Evolutionary conservation across 164 flowering plant species (phyloP), one percentile per base, ranked within the genome.

Genomic region (Malania oleifera): DNA sequence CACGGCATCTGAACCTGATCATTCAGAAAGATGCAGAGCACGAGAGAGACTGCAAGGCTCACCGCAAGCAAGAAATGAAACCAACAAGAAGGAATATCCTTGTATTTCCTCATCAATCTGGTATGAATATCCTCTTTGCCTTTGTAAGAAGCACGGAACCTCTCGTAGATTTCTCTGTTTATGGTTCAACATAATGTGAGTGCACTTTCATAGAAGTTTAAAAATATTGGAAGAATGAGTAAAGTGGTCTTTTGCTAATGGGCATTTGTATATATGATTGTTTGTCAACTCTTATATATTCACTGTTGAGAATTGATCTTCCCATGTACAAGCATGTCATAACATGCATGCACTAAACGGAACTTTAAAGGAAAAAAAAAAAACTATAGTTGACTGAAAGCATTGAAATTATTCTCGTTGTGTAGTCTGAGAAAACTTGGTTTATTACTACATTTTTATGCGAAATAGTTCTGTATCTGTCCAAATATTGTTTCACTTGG

Each of bases 1-100:
- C 78, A 80, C 29, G 84, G 84, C 79, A 80, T 73, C 64, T 80
- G 84, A 54, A 80, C 65, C 55, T 80, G 70, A 43, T 71, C 68
- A 7, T 77, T 77, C 72, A 80, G 15, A 58, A 73, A 61, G 43
- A 66, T 73, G 59, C 75, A 73, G 8, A 80, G 70, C 15, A 54
- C 44, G 28, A 80, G 73, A 35, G 78, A 66, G n/a, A 75, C 54
- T 13, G 55, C 59, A 1, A 80, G 0, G 24, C 80, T 64, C 59
- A 52, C 70, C 14, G 8, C 57, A 20, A 80, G 80, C 63, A 77
- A 22, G 12, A 65, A 1, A 60, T 77, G 61, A 48, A 80, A 77
- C 84, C 84, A 80, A 80, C 80, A 80, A 6, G 77, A 55, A 61
- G 84, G 81, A 70, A 80, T 80, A 68, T 77, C 79, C 59, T 70